Percentiles rank a stretch among this genome's conserved stretches.
phyloP scores from a whole-genome alignment of 768 basidiomycete species.

The Mrakia gelida region DNA sequence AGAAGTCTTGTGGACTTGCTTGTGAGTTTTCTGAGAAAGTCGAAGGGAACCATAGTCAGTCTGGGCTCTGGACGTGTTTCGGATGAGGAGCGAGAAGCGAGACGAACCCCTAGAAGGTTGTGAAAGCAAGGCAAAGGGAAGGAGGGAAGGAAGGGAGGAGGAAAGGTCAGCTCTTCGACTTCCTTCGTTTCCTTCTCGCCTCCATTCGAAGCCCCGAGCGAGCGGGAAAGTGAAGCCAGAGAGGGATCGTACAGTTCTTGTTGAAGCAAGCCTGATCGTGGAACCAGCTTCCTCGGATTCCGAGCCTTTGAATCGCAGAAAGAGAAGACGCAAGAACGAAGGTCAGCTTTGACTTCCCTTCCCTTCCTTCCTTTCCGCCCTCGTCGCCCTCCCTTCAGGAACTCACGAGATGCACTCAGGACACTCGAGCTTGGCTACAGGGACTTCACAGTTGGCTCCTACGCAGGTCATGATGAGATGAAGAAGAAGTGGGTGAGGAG shows the following conservation, averaged over 20 bases:
- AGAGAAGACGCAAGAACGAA: conserved; percentile 2
- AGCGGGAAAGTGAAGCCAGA: not conserved
- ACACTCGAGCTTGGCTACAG: conserved; percentile 69
- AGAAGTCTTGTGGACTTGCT: conserved; percentile 59
- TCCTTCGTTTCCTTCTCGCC: not conserved
- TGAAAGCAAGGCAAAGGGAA: conserved; percentile 30
- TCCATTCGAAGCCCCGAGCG: no score
- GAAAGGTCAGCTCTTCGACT: not conserved
- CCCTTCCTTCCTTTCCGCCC: not conserved
- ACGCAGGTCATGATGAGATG: conserved; percentile 27
- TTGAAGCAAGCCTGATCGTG: conserved; percentile 97
- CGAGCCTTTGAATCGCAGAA: conserved; percentile 39
- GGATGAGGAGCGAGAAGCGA: not conserved
- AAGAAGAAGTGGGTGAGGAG: not conserved
- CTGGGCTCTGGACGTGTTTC: not conserved
- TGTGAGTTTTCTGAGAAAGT: conserved; percentile 71
- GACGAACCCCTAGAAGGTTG: conserved; percentile 3
- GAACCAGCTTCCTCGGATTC: conserved; percentile 54
- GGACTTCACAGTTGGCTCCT: conserved; percentile 22
- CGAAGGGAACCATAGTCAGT: not conserved
- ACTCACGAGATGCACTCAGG: conserved; percentile 87
- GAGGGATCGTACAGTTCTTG: conserved; percentile 65
- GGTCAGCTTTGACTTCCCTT: conserved; percentile 11
- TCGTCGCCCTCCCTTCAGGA: not conserved
- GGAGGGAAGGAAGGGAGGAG: not conserved